Evolutionary conservation across 1,284 basidiomycete genomes (phyloP).

Genomic region (Inonotus hispidus): DNA sequence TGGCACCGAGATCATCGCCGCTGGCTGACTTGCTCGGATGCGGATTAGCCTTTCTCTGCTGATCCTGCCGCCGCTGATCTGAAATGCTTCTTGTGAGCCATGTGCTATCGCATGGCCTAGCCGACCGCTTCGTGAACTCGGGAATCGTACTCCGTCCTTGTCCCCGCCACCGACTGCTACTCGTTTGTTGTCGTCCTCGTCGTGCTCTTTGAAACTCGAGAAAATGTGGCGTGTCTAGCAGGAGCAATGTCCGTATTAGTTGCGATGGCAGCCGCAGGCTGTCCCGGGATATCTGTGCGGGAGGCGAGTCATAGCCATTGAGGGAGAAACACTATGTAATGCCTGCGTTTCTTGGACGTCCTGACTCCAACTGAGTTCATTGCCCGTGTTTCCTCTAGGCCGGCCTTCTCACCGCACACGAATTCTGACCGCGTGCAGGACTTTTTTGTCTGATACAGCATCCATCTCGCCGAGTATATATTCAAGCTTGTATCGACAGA

Average conservation of each 20-base stretch:
- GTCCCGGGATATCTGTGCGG: neutral
- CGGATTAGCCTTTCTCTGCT: neutral
- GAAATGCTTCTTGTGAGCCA: neutral
- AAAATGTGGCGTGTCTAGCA: neutral
- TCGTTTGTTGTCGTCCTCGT: neutral
- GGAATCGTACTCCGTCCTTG: neutral
- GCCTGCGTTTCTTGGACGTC: neutral
- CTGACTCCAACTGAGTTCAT: slow-evolving; percentile 14
- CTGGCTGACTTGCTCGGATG: neutral
- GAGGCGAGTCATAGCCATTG: slow-evolving; percentile 5
- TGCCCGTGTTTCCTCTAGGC: neutral
- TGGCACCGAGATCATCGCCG: neutral
- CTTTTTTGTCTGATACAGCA: neutral
- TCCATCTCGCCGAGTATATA: slow-evolving; percentile 2
- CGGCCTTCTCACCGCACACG: slow-evolving; percentile 4
- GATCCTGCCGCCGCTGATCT: slow-evolving; percentile 3
- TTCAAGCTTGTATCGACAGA: neutral
- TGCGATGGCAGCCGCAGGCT: neutral
- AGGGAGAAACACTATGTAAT: slow-evolving; percentile 9
- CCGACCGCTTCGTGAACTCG: slow-evolving; percentile 1
- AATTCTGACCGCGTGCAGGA: neutral
- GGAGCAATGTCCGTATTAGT: neutral
- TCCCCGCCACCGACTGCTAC: neutral
- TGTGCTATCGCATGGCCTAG: neutral
- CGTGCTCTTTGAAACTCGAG: neutral